A percentile compares a stretch with the other conserved stretches of the same genome.
Conservation (phyloP, 495 filamentous ascomycete species). For the Glutinoglossum americanum region DNA sequence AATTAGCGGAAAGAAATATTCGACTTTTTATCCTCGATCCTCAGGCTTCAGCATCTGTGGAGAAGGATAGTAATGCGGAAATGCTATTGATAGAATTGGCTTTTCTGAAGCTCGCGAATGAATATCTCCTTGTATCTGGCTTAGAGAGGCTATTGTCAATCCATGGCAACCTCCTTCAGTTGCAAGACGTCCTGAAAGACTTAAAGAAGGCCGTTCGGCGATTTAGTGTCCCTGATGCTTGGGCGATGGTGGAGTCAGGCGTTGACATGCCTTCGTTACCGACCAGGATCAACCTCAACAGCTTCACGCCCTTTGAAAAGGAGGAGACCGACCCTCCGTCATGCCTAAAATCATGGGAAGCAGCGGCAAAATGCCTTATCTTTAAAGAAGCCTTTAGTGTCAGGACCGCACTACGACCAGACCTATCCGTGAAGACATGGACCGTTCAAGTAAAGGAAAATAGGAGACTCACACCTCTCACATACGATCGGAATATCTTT, state of each 20-base stretch:
- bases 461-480: conserved; percentile 64
- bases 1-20: conserved; percentile 41
- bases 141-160: conserved; percentile 35
- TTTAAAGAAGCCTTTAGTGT: conserved; percentile 92
- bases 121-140: conserved; percentile 24
- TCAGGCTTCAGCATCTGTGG: conserved; percentile 35
- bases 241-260: conserved; percentile 46
- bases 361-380: conserved; percentile 62
- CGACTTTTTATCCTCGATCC: conserved; percentile 57
- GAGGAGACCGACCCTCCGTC: conserved; percentile 42
- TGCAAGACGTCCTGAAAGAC: conserved; percentile 40
- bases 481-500: conserved; percentile 98
- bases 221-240: conserved; percentile 54
- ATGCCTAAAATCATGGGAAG: conserved; percentile 52
- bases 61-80: conserved; percentile 32
- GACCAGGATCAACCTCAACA: conserved; percentile 43
- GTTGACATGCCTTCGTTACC: conserved; percentile 27
- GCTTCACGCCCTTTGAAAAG: conserved; percentile 68
- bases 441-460: conserved; percentile 85
- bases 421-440: conserved; percentile 64
- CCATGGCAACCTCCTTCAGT: conserved; percentile 28
- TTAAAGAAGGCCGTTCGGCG: conserved; percentile 47
- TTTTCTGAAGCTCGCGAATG: conserved; percentile 53
- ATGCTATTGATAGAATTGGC: conserved; percentile 46
- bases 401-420: conserved; percentile 52